Evolutionary conservation across 116 monocot species (phyloP), one percentile per base, ranked within the genome.

Genomic region (Trichopus zeylanicus): DNA sequence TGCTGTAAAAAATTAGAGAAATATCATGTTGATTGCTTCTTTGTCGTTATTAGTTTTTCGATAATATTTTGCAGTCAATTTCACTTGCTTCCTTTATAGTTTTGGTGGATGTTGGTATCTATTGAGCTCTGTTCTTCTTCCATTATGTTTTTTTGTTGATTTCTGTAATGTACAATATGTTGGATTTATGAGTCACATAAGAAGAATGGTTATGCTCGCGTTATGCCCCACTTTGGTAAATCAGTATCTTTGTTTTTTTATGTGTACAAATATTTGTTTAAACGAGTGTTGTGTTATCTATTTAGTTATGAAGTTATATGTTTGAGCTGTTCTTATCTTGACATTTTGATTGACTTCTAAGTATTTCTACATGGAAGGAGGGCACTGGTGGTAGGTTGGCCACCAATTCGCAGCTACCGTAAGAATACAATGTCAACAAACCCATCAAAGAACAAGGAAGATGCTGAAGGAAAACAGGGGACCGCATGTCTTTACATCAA

Each of bases 331-430:
- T 13, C 3, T 42, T 2, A 15, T 4, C 42, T 42, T 42, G 13
- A 16, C 3, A n/a, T 42, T 13, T 13, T 42, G 42, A 42, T 26
- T 24, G 26, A 26, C 7, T 49, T 19, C 29, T 26, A 57, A 32
- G 54, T 31, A 12, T 59, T 35, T 12, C 18, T 53, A 10, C 29
- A 35, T 54, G 29, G 34, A 48, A 51, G 31, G 74, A 88, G 87
- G 72, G 79, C 83, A 46, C 87, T 77, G 59, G 87, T 83, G 20
- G 87, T 88, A 11, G 87, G 87, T 61, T 88, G 87, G 87, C 87
- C 87, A 29, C 87, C 87, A 61, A 80, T 88, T 48, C 69, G 83
- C 46, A 79, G 62, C 64, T 88, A 76, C 62, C 66, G 87, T 31
- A 88, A 80, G 76, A 82, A 83, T 46, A 74, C 83, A 31, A 76